Percentiles rank a stretch among this genome's conserved stretches.
Evolutionary conservation across 2,329 filamentous ascomycete genomes (phyloP).

Genomic region (Neobulgaria alba): DNA sequence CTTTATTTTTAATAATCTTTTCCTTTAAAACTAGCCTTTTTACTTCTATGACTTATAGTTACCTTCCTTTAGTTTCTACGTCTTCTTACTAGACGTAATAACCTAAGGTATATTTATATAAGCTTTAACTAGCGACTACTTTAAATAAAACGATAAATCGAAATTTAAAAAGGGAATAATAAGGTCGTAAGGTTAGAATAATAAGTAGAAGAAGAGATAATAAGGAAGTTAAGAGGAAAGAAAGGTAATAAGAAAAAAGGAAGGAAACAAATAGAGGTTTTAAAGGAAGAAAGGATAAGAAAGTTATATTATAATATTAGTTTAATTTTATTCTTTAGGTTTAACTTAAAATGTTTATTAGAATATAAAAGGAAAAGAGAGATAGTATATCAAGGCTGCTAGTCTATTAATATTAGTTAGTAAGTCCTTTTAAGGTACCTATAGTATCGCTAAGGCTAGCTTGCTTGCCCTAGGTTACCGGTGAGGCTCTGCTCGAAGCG

Average conservation of each 20-base stretch:
- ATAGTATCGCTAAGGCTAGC: neutral
- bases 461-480: too few relatives aligned
- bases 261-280: neutral
- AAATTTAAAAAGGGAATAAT: too few relatives aligned
- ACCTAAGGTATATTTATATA: too few relatives aligned
- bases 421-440: too few relatives aligned
- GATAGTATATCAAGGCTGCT: neutral
- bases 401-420: neutral
- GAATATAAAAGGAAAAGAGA: neutral
- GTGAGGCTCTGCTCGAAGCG: too few relatives aligned
- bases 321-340: too few relatives aligned
- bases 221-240: neutral
- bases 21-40: neutral
- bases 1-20: neutral
- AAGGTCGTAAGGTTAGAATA: too few relatives aligned
- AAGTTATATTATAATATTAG: neutral
- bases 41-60: too few relatives aligned
- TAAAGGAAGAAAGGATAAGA: neutral
- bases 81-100: too few relatives aligned
- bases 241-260: neutral
- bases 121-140: too few relatives aligned
- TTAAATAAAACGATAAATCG: too few relatives aligned
- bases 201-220: neutral
- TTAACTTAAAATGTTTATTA: too few relatives aligned
- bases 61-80: neutral